Evolutionary conservation across 2,329 filamentous ascomycete species (phyloP), one percentile per base, ranked within the genome.

Genomic region (Apiospora aurea): DNA sequence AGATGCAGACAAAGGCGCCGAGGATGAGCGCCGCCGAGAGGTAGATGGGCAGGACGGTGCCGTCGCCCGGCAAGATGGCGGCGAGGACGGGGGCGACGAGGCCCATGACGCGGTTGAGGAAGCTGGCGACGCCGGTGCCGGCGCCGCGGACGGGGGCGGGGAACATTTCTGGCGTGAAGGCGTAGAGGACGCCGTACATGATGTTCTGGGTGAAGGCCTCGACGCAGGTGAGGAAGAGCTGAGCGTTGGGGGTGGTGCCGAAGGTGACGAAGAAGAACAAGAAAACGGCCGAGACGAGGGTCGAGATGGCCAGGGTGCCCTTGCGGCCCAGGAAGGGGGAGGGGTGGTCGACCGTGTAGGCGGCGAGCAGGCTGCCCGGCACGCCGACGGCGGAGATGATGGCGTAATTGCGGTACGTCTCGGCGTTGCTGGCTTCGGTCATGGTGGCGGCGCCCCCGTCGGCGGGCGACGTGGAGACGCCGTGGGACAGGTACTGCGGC

Each of bases 321-420:
- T 90, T 92, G 47, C 92, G 90, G n/a, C 92, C 92, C 29, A 90
- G 83, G 75, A 88, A 85, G 0, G 91, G 85, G 24, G 89, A 91
- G 24, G 86, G 85, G 74, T 90, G 85, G 79, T 93, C 88, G 64
- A 94, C 93, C 1, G 92, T 90, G 77, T 89, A 93, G 73, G 91
- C 92, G 21, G 92, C 94, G 13, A 96, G 84, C 26, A 96, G 82
- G 67, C 91, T 93, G 29, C 94, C 94, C 0, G 94, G 94, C 2
- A 96, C 90, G 51, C 94, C 94, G 67, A 91, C 88, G 49, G 94
- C 84, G 53, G 92, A 93, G 21, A 93, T 94, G 80, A 97, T 95
- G 80, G 91, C 91, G 80, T 95, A 96, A 85, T 94, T 94, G 73
- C 93, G 91, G 83, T 96, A 97, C 0, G 90, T 89, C 29, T 84